Percentiles rank a stretch among this genome's conserved stretches.
Evolutionary conservation across 2,329 filamentous ascomycete genomes (phyloP).

Genomic region (Curvularia hawaiiensis): DNA sequence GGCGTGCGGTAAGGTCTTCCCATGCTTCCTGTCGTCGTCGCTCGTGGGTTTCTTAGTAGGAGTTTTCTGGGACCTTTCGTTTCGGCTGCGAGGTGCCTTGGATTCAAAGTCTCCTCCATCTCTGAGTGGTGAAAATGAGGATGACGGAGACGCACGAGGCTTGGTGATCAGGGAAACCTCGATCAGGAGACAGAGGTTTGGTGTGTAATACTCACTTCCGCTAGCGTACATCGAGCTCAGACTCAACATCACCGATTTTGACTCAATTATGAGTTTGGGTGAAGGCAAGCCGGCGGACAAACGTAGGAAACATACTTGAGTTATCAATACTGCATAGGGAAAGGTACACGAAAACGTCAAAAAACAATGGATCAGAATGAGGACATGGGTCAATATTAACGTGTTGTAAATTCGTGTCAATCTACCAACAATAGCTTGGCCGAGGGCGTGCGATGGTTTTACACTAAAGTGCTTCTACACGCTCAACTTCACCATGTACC

Average conservation of each 20-base stretch:
- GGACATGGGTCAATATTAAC: not conserved
- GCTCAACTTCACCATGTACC: constrained; percentile 2
- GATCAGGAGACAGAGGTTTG: constrained; percentile 3
- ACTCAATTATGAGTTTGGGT: not conserved
- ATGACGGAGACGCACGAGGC: not conserved
- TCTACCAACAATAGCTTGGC: not conserved
- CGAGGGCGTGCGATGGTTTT: not conserved
- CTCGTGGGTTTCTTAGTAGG: not conserved
- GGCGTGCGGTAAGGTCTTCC: constrained; percentile 9
- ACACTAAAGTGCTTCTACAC: not conserved
- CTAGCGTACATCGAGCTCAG: not conserved
- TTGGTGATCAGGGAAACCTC: not conserved
- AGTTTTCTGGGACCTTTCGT: not conserved
- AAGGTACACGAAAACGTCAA: not conserved
- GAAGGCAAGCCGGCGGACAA: not conserved
- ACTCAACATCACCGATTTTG: not conserved
- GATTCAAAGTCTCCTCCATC: too few relatives aligned
- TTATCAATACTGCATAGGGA: not conserved
- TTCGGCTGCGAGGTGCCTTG: not conserved
- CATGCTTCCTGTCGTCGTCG: constrained; percentile 2
- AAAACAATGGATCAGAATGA: not conserved
- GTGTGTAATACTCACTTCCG: constrained; percentile 15
- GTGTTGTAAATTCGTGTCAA: not conserved
- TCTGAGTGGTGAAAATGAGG: not conserved
- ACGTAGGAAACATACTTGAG: not conserved